Evolutionary conservation across 164 flowering plant genomes (phyloP).

Genomic region (Cinnamomum chago): DNA sequence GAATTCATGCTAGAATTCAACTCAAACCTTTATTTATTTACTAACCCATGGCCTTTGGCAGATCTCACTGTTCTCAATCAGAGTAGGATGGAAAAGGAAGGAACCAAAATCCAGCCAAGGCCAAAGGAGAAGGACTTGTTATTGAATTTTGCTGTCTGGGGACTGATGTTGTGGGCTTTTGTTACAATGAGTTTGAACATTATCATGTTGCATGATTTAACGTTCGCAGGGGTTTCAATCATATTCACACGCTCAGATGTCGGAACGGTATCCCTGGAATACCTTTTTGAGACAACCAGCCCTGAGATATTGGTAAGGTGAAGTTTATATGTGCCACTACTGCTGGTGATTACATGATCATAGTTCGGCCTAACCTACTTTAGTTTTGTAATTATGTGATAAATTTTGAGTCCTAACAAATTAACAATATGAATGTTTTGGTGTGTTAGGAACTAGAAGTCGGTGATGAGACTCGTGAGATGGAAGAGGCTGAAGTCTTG

Average conservation of each 20-base stretch:
- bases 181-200: background rate
- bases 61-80: background rate
- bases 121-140: background rate
- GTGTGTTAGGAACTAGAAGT: too few species aligned
- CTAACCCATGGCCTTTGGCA: background rate
- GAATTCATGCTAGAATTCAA: too few species aligned
- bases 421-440: too few species aligned
- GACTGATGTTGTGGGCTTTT: background rate
- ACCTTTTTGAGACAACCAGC: background rate
- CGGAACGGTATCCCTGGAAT: background rate
- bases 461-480: too few species aligned
- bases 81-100: background rate
- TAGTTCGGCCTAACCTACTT: background rate
- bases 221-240: too few species aligned
- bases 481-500: too few species aligned
- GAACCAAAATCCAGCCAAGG: background rate
- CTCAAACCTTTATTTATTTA: too few species aligned
- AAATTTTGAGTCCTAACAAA: background rate
- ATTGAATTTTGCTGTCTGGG: background rate
- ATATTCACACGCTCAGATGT: background rate
- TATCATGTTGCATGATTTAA: background rate
- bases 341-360: background rate
- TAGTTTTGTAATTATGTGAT: background rate
- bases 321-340: too few species aligned
- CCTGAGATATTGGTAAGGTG: too few species aligned